phyloP scores from a whole-genome alignment of 2,329 filamentous ascomycete genomes.

The Trichoderma lentiforme region DNA sequence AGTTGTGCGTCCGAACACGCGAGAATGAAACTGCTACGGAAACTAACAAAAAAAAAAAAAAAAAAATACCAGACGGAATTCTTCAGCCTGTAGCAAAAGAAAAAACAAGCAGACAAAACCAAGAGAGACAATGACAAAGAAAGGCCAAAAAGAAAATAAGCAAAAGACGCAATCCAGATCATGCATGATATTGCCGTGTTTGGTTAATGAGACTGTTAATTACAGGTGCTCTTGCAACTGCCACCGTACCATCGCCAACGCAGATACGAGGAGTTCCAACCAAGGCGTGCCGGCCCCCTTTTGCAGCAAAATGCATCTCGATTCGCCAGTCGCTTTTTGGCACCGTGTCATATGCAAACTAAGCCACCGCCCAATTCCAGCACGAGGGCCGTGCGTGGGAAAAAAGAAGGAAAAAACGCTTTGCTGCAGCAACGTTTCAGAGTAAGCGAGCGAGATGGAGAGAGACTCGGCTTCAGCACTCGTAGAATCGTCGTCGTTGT shows the following conservation, averaged over 20 bases:
- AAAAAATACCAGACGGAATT: not conserved
- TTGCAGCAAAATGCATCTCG: not conserved
- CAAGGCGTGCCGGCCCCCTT: slow-evolving; percentile 7
- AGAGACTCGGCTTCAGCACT: not conserved
- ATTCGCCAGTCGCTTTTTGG: not conserved
- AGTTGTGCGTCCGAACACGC: slow-evolving; percentile 5
- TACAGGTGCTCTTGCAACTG: not conserved
- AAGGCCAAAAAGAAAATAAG: not conserved
- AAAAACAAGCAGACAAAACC: not conserved
- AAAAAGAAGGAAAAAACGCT: not conserved
- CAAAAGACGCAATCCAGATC: not conserved
- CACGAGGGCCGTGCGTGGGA: not conserved
- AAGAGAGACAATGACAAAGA: not conserved
- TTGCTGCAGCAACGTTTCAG: not conserved
- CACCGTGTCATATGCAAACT: slow-evolving; percentile 12
- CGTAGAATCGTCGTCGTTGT: not conserved
- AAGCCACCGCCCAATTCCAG: not conserved
- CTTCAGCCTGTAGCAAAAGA: not conserved
- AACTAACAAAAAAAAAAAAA: not conserved
- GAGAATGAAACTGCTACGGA: not conserved
- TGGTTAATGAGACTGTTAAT: slow-evolving; percentile 4
- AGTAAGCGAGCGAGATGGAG: not conserved
- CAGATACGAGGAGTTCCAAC: slow-evolving; percentile 4
- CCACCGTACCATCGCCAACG: not conserved
- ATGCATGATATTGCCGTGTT: slow-evolving; percentile 5